These are phyloP conservation scores for Hevea brasiliensis DNA, from an alignment of 345 rosid species.

Conservation along the genomic window DNA sequence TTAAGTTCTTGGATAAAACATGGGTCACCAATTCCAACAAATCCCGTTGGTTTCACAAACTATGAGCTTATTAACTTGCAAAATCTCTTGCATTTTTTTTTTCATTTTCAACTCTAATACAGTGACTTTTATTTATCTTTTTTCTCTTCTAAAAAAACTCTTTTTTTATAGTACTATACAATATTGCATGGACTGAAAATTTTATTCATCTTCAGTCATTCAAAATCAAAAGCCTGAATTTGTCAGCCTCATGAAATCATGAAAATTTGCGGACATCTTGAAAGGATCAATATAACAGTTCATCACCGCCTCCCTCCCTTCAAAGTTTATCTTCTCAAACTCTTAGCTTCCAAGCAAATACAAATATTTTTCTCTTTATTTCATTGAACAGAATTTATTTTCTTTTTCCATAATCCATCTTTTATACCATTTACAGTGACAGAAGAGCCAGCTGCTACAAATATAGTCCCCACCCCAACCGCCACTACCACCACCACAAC, in stretches of 20 bases:
- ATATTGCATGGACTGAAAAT: constrained; percentile 22
- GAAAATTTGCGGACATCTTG: constrained; percentile 5
- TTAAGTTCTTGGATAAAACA: no score
- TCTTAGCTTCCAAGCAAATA: constrained; percentile 19
- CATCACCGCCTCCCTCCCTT: not conserved
- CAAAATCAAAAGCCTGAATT: not conserved
- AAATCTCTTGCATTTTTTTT: no score
- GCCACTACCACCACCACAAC: constrained; percentile 9
- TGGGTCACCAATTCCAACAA: no score
- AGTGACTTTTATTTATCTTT: no score
- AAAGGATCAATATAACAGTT: constrained; percentile 17
- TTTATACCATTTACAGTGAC: constrained; percentile 13
- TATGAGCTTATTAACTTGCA: no score
- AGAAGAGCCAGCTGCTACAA: constrained; percentile 33
- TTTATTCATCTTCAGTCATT: not conserved
- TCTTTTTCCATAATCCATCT: not conserved
- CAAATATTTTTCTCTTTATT: not conserved
- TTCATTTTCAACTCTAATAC: not conserved
- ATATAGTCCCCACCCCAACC: constrained; percentile 5
- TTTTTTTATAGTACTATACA: no score
- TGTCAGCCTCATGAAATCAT: not conserved
- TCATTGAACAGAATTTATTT: not conserved
- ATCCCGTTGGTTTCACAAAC: no score
- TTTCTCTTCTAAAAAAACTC: no score
- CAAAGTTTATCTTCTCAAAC: not conserved